Conservation (phyloP, 1,139 yeast species). For the Arxiozyma slooffiae region DNA sequence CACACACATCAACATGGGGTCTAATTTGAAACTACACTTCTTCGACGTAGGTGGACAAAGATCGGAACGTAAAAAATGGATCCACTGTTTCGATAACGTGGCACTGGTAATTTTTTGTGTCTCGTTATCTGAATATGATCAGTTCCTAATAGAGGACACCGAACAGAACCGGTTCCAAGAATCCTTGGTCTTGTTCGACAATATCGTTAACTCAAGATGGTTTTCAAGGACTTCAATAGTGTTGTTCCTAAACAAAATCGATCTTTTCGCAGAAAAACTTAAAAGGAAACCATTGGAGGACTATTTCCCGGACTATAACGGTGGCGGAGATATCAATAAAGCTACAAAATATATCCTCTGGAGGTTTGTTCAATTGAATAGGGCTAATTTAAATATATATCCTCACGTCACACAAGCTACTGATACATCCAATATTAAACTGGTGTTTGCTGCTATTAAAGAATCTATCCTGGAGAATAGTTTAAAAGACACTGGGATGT, state of each 20-base stretch:
- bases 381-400: conserved; percentile 71
- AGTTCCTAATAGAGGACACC: conserved; percentile 69
- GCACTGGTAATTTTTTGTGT: conserved; percentile 84
- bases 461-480: conserved; percentile 83
- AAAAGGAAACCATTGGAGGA: conserved; percentile 73
- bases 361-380: conserved; percentile 79
- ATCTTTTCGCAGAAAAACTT: conserved; percentile 76
- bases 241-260: conserved; percentile 78
- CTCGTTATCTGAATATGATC: conserved; percentile 84
- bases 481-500: conserved; percentile 74
- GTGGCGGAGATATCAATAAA: conserved; percentile 78
- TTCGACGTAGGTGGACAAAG: conserved; percentile 94
- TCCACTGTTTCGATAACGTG: conserved; percentile 88
- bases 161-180: conserved; percentile 77
- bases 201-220: conserved; percentile 92
- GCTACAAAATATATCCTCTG: conserved; percentile 92
- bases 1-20: conserved; percentile 67
- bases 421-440: conserved; percentile 76
- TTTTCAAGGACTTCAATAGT: conserved; percentile 79
- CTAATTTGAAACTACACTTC: conserved; percentile 59
- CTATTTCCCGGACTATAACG: conserved; percentile 83
- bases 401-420: conserved; percentile 95
- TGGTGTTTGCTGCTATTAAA: conserved; percentile 85
- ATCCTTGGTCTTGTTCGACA: conserved; percentile 74
- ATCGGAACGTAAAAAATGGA: conserved; percentile 90